Evolutionary conservation across 148 eudicot genomes (phyloP).

Genomic region (Arctostaphylos glauca): DNA sequence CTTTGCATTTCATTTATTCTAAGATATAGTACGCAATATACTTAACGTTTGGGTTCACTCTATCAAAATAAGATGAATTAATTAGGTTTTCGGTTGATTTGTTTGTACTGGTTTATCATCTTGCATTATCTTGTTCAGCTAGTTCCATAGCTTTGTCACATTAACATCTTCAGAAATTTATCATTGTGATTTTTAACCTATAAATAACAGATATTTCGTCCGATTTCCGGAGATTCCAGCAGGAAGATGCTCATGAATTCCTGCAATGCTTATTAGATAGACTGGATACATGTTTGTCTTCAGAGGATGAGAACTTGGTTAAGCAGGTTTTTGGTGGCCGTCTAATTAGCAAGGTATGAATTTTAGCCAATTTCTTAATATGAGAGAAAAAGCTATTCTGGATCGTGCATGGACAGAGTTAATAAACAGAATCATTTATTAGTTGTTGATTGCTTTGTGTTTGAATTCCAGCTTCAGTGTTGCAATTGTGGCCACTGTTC

Average conservation of each 20-base stretch:
- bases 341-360: slow-evolving; percentile 73
- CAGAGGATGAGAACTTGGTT: slow-evolving; percentile 47
- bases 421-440: background rate
- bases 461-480: slow-evolving; percentile 60
- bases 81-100: background rate
- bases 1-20: too few species aligned
- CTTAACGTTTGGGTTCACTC: background rate
- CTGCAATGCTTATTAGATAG: slow-evolving; percentile 79
- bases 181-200: slow-evolving; percentile 51
- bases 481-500: slow-evolving; percentile 74
- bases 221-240: slow-evolving; percentile 62
- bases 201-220: slow-evolving; percentile 61
- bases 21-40: too few species aligned
- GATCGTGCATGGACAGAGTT: background rate
- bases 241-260: slow-evolving; percentile 97
- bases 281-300: slow-evolving; percentile 26
- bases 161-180: background rate
- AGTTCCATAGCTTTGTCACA: background rate
- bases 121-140: background rate
- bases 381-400: too few species aligned
- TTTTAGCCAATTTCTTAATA: background rate
- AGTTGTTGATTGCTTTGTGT: background rate
- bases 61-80: background rate
- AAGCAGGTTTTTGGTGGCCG: slow-evolving; percentile 82
- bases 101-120: background rate